Evolutionary conservation across 2,329 filamentous ascomycete species (phyloP).

Genomic region (Tolypocladium tropicale): DNA sequence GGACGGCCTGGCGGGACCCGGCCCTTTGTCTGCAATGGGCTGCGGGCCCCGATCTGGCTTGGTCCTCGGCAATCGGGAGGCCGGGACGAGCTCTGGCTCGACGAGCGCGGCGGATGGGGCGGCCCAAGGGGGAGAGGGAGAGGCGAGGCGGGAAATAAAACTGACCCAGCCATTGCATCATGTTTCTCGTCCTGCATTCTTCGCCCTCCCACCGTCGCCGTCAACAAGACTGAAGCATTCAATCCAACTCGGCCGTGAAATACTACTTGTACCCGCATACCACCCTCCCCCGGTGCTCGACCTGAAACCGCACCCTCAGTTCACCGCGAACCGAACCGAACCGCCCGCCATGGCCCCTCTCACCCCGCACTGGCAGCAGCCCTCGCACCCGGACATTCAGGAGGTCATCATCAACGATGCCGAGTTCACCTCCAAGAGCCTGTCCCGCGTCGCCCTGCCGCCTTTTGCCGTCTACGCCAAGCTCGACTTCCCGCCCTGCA

Average conservation of each 20-base stretch:
- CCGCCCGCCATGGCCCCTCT: conserved; percentile 35
- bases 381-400: conserved; percentile 49
- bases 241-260: too few species aligned
- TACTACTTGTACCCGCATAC: background rate
- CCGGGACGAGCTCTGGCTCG: background rate
- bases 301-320: background rate
- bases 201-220: background rate
- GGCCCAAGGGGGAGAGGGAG: too few species aligned
- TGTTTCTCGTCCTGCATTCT: background rate
- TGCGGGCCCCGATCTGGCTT: background rate
- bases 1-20: background rate
- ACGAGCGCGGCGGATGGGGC: background rate
- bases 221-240: too few species aligned
- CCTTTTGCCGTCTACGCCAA: conserved; percentile 58
- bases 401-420: conserved; percentile 43
- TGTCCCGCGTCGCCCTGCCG: conserved; percentile 43
- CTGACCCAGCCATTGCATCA: background rate
- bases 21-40: background rate
- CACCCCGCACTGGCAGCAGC: conserved; percentile 47
- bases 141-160: too few species aligned
- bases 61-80: background rate
- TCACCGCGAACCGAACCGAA: background rate
- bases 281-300: background rate
- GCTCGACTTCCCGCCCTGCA: conserved; percentile 54
- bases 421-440: conserved; percentile 49